Base-by-base conservation (phyloP, 2,329 filamentous ascomycete species). In the Alternaria brassicicola region DNA sequence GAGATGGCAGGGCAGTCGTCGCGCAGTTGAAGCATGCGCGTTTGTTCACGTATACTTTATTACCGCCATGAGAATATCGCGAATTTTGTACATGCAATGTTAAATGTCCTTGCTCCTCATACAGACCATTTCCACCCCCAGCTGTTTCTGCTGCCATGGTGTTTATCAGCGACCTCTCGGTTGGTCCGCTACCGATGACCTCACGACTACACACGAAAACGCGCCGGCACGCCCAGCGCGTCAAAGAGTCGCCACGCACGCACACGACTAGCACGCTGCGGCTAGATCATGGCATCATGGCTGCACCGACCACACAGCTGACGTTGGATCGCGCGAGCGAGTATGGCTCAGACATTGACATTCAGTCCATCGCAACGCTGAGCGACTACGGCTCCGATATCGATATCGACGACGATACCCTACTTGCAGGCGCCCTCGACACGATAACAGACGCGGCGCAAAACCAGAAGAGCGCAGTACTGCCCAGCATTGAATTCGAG, bases 341-440 rank as follows among this genome's bases (percentile, higher is more conserved):
- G 64, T 89, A 89, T 81, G 87, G 86, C 60, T 87, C 85, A 5
- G 87, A 89, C 60, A 82, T 89, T 64, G 82, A 84, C 7, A 74
- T 80, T 3, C 83, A 85, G 62, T 67, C 64, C 21, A 25, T 65
- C 28, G 36, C 62, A 35, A 54, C 66, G n/a, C 52, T 60, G 58
- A 88, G 85, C 73, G 86, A 89, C 66, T 90, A 89, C 82, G 87
- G 86, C 59, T 88, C 85, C 2, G 87, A 89, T 57, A 84, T 89
- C 64, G 78, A 81, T 10, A 82, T 87, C 63, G 85, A 88, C 68
- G 85, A 88, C 76, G 82, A 86, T 61, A 80, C 81, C 45, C 76
- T 63, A 35, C 59, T 69, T 19, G 64, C 65, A 38, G 57, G 48
- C 43, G 57, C 55, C 15, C 57, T 67, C 17, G 61, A 65, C 47